phyloP scores from a whole-genome alignment of 2,329 filamentous ascomycete species.

The Epichloe gansuensis region DNA sequence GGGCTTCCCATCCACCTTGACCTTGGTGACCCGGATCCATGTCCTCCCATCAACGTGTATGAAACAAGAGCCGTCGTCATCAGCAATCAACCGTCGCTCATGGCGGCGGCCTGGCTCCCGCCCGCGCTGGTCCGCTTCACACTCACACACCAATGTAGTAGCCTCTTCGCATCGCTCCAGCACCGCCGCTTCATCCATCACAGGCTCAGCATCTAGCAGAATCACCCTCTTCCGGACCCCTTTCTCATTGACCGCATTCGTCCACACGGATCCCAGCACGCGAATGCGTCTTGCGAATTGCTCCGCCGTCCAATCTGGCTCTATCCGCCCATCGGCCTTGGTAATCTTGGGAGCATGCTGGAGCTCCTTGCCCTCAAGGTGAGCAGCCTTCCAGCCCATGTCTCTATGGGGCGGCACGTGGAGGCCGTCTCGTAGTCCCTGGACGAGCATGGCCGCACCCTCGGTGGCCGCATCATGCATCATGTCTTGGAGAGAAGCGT shows the following conservation, averaged over 20 bases:
- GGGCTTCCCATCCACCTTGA: slow-evolving; percentile 23
- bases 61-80: slow-evolving; percentile 3
- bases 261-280: slow-evolving; percentile 59
- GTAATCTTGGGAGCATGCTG: slow-evolving; percentile 61
- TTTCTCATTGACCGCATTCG: slow-evolving; percentile 17
- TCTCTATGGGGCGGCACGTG: slow-evolving; percentile 51
- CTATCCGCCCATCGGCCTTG: slow-evolving; percentile 48
- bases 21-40: slow-evolving; percentile 17
- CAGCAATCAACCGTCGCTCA: slow-evolving; percentile 4
- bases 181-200: slow-evolving; percentile 6
- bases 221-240: slow-evolving; percentile 25
- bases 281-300: slow-evolving; percentile 43
- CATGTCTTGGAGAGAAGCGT: slow-evolving; percentile 31
- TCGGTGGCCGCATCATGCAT: slow-evolving; percentile 41
- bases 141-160: slow-evolving; percentile 10
- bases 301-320: slow-evolving; percentile 36
- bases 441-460: slow-evolving; percentile 61
- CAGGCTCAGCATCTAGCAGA: slow-evolving; percentile 21
- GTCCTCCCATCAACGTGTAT: neutral
- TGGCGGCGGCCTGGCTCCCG: neutral
- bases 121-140: slow-evolving; percentile 1
- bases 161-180: neutral
- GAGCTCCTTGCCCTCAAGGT: slow-evolving; percentile 11
- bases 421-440: slow-evolving; percentile 47
- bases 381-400: slow-evolving; percentile 12